These are phyloP conservation scores for Pecoramyces ruminantium DNA, from an alignment of 192 early-diverging fungal genomes.

Conservation along the genomic window DNA sequence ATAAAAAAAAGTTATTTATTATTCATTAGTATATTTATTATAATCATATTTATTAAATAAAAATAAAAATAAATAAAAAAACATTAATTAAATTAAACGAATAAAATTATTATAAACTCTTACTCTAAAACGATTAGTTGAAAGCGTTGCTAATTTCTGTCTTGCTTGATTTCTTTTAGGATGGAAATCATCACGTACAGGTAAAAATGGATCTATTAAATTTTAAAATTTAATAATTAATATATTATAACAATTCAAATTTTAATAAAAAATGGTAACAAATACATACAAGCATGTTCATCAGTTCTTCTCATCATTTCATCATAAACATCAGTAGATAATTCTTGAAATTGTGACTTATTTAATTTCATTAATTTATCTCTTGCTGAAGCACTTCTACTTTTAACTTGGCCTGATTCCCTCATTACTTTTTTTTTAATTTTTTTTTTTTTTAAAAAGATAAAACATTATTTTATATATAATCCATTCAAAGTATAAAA, in stretches of 20 bases:
- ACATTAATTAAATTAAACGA: too few relatives aligned
- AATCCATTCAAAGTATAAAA: too few relatives aligned
- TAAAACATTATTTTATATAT: too few relatives aligned
- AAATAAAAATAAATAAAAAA: too few relatives aligned
- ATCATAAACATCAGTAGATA: slow-evolving; percentile 92
- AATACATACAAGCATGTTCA: slow-evolving; percentile 29
- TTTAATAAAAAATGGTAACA: too few relatives aligned
- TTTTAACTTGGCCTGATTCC: neutral
- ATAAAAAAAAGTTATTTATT: too few relatives aligned
- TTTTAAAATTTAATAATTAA: too few relatives aligned
- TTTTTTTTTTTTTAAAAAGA: too few relatives aligned
- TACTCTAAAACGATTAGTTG: slow-evolving; percentile 52
- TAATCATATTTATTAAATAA: too few relatives aligned
- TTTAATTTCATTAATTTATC: slow-evolving; percentile 66
- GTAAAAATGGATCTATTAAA: slow-evolving; percentile 54
- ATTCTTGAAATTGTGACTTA: slow-evolving; percentile 76
- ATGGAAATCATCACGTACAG: slow-evolving; percentile 74
- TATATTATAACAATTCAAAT: too few relatives aligned
- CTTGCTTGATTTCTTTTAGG: slow-evolving; percentile 91
- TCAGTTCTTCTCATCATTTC: slow-evolving; percentile 61
- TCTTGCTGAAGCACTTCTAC: slow-evolving; percentile 25
- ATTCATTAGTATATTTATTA: too few relatives aligned
- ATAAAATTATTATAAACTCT: too few relatives aligned
- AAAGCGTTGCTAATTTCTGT: slow-evolving; percentile 87
- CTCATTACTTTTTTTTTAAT: neutral